Conservation (phyloP, 1,139 yeast genomes). For the Magnusiomyces clavatus region DNA sequence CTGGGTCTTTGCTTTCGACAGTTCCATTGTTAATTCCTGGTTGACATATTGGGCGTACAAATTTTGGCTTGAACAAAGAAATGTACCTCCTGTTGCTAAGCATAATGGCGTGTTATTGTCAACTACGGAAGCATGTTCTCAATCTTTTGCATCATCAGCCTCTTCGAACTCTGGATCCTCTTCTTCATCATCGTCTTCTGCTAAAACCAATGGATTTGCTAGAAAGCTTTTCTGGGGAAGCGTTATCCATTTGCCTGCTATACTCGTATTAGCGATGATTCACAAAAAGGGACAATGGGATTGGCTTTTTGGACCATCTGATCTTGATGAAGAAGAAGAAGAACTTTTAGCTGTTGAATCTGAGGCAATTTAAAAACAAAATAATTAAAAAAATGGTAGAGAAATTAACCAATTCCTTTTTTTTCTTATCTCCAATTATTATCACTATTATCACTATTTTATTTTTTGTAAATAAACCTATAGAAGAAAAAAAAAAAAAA, state of each 20-base stretch:
- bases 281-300: conserved; percentile 97
- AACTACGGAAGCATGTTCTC: neutral
- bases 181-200: neutral
- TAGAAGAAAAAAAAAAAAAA: neutral
- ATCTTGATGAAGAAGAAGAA: conserved; percentile 11
- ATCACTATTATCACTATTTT: neutral
- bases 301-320: conserved; percentile 37
- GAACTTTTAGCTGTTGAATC: neutral
- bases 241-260: conserved; percentile 89
- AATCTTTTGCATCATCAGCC: neutral
- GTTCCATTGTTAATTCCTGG: conserved; percentile 80
- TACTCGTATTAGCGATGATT: conserved; percentile 81
- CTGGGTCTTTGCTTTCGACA: conserved; percentile 69
- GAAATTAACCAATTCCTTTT: neutral
- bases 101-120: conserved; percentile 9
- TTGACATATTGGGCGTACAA: conserved; percentile 67
- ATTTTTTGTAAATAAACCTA: neutral
- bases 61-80: conserved; percentile 52
- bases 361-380: neutral
- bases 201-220: conserved; percentile 54
- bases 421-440: no score
- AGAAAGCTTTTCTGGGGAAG: conserved; percentile 89
- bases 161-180: neutral
- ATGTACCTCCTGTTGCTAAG: conserved; percentile 13
- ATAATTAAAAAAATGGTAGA: neutral